phyloP scores from a whole-genome alignment of 495 filamentous ascomycete genomes.

The Penicillium paxilli region DNA sequence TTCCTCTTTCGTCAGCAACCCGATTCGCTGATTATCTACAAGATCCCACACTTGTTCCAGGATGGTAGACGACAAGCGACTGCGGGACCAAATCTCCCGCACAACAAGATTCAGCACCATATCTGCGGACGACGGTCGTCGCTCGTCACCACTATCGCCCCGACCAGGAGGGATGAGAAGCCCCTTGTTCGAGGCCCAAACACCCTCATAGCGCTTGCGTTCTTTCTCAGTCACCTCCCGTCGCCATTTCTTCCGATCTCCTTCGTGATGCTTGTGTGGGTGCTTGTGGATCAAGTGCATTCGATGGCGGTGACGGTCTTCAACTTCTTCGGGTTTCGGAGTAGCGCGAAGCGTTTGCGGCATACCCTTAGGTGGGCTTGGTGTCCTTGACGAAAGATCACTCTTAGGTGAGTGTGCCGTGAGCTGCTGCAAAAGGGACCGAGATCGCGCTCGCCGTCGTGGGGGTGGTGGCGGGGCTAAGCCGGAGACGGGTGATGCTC shows the following conservation, averaged over 20 bases:
- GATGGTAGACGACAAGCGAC: slow-evolving; percentile 63
- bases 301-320: slow-evolving; percentile 42
- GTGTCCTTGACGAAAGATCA: slow-evolving; percentile 47
- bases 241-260: slow-evolving; percentile 80
- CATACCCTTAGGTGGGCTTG: slow-evolving; percentile 59
- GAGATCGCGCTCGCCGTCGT: slow-evolving; percentile 49
- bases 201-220: slow-evolving; percentile 89
- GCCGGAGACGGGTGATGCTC: slow-evolving; percentile 54
- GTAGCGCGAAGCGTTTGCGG: slow-evolving; percentile 74
- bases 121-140: slow-evolving; percentile 40
- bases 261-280: slow-evolving; percentile 86
- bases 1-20: slow-evolving; percentile 70
- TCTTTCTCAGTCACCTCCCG: slow-evolving; percentile 75
- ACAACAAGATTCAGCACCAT: slow-evolving; percentile 77
- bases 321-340: slow-evolving; percentile 58
- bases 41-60: slow-evolving; percentile 84
- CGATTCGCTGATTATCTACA: slow-evolving; percentile 65
- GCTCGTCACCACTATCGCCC: slow-evolving; percentile 2
- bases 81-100: slow-evolving; percentile 83
- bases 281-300: slow-evolving; percentile 62
- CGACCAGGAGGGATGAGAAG: slow-evolving; percentile 43
- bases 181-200: slow-evolving; percentile 93
- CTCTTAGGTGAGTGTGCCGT: slow-evolving; percentile 28
- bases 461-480: slow-evolving; percentile 44
- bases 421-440: slow-evolving; percentile 37